Evolutionary conservation across 1,284 basidiomycete genomes (phyloP), one percentile per base, ranked within the genome.

Genomic region (Blastosporella zonata): DNA sequence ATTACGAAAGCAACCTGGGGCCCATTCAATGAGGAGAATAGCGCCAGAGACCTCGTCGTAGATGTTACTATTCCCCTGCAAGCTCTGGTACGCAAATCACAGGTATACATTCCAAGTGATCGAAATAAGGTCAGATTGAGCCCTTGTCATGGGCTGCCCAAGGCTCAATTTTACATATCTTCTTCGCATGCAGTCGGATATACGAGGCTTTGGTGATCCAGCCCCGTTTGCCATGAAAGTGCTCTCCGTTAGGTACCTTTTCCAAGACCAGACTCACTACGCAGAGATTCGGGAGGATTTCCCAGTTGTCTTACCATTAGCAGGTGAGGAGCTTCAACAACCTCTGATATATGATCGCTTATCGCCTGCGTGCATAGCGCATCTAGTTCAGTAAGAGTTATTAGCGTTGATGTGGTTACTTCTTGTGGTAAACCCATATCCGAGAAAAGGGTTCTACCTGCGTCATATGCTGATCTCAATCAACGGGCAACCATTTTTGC

Each of bases 21-120:
- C 35, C 71, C 75, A 37, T 63, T 67, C 25, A 77, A 80, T 54
- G 71, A 72, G 41, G 75, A 79, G 55, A 74, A 74, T 43, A 73
- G 72, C 50, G 68, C 72, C 3, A 65, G 70, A 48, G 79, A 78
- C 44, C 70, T 87, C 21, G 69, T 75, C 38, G 77, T 91, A 55
- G 84, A 93, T 65, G 90, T 94, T 31, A 87, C 84, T 15, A 71
- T 89, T 25, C 81, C 93, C 2, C 62, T 96, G 22, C 93, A 95
- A 70, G 84, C 90, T 20, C 73, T 96, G 13, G 88, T 95, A 38
- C 77, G 80, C 55, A 78, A 86, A 55, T 85, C 86, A 40, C 88
- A 91, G 62, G 64, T 97, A 41, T 80, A 84, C 61, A 85, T 97
- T 53, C 84, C 93, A 13, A 82, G 82, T 42, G 84, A 83, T 40